phyloP scores from a whole-genome alignment of 192 early-diverging fungal genomes.

The Rhizoclosmatium globosum region DNA sequence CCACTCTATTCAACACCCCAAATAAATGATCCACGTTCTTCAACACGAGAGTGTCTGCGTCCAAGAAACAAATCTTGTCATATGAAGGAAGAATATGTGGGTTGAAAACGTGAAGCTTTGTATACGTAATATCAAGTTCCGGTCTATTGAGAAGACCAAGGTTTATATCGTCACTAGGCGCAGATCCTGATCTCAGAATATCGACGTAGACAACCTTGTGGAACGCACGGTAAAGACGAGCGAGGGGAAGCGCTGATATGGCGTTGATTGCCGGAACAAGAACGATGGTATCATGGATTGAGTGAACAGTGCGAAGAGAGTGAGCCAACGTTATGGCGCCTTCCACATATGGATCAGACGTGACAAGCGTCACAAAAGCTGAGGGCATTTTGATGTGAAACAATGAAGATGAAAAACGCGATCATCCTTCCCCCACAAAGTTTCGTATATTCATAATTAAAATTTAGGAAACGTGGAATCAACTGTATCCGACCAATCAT shows the following conservation, averaged over 20 bases:
- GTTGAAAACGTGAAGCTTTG: slow-evolving; percentile 90
- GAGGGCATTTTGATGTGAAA: too few relatives aligned
- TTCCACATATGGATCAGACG: slow-evolving; percentile 84
- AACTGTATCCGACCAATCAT: slow-evolving; percentile 76
- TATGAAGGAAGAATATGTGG: slow-evolving; percentile 59
- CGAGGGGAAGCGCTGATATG: slow-evolving; percentile 58
- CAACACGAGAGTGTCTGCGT: slow-evolving; percentile 87
- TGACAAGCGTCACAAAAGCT: slow-evolving; percentile 89
- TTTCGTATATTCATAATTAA: background rate
- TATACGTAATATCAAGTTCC: slow-evolving; percentile 90
- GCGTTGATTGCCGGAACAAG: slow-evolving; percentile 65
- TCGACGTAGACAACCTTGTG: slow-evolving; percentile 77
- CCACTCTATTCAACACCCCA: slow-evolving; percentile 50
- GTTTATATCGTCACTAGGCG: slow-evolving; percentile 51
- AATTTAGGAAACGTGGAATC: slow-evolving; percentile 84
- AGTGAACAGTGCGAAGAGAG: slow-evolving; percentile 67
- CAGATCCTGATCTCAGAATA: slow-evolving; percentile 60
- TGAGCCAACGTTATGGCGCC: slow-evolving; percentile 83
- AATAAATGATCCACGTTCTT: slow-evolving; percentile 85
- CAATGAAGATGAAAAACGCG: too few relatives aligned
- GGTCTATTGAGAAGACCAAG: slow-evolving; percentile 80
- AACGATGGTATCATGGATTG: slow-evolving; percentile 65
- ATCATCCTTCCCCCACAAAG: too few relatives aligned
- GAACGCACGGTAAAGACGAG: slow-evolving; percentile 65
- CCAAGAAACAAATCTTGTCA: slow-evolving; percentile 79